Evolutionary conservation across 208 protist genomes (phyloP), one percentile per base, ranked within the genome.

Genomic region (Crithidia acanthocephali): DNA sequence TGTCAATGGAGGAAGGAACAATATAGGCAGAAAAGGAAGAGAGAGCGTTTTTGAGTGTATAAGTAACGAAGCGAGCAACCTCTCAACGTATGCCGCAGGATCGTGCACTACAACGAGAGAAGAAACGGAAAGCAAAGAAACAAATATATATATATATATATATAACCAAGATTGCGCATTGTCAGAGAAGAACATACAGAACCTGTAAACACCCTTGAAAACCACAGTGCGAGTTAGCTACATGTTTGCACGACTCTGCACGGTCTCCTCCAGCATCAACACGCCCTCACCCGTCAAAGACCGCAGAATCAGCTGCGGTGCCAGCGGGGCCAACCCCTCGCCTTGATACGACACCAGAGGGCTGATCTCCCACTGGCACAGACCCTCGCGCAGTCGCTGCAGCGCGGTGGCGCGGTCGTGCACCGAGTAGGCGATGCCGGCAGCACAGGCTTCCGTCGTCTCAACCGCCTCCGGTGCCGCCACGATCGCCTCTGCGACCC

Each of bases 261-360:
- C 35, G 4, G 35, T 68, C 45, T 48, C 76, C 37, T 61, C 69
- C 68, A 75, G 47, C 7, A 32, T 50, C 27, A 73, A 25, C 50
- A 90, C 72, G 2, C 76, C 52, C 7, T 63, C 33, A 11, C 48
- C 79, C 2, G 59, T 58, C 9, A 77, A 23, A 9, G 88, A 60
- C 18, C 78, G 71, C 23, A 74, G 55, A 42, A 93, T 75, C 20
- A 87, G 58, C 42, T 65, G 25, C 23, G 53, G 57, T 8, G 74
- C 50, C 40, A 88, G 65, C 27, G 35, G 48, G 32, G 22, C 50
- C 18, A 97, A 77, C 6, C 88, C 94, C 67, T 99, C 98, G 10
- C 98, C 98, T 35, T 77, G 80, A 60, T 95, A 98, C 2, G 91
- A 95, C 1, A 98, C 79, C 0, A 98, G 74, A 9, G 98, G 95